Base-by-base conservation (phyloP, 176 grass and related monocot species). In the Carex parvula region DNA sequence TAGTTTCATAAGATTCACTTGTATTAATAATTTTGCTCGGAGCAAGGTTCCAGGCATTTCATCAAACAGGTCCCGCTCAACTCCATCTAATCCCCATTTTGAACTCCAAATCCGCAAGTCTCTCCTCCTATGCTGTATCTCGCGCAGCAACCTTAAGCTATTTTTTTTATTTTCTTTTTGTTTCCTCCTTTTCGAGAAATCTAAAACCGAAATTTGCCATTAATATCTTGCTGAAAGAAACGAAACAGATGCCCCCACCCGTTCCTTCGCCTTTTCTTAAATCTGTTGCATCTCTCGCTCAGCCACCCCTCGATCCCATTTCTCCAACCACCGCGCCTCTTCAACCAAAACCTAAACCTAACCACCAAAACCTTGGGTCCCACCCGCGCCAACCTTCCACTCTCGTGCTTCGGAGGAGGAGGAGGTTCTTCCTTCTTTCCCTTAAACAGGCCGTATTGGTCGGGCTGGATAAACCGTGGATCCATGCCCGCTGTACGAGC, bases 251-350 rank as follows among this genome's bases (percentile, higher is more conserved):
- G 60, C 71, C 70, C 89, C 80, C 86, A 18, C 37, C 85, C 39
- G n/a, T 82, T 64, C 77, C 77, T 80, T 75, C 87, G 20, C 50
- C 75, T 39, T 71, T 82, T 67, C 78, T 89, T 41, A 88, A 84
- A 83, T 82, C 78, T 42, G 44, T 24, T 74, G n/a, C 53, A 14
- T 69, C 71, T 7, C 26, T 20, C 58, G 71, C 65, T 44, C 81
- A 78, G n/a, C 87, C 92, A 90, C 91, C 87, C 83, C 81, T 81
- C 74, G 76, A 60, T 80, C 73, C 69, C 86, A 68, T 85, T 55
- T 26, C 87, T 81, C 81, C 90, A 79, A 69, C 88, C 73, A 87
- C 81, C 83, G 69, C 66, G 81, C 55, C 62, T 88, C 87, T 68
- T 94, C 87, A 84, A 74, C 84, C 89, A 81, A 85, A 84, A 79